Conservation (phyloP, 208 protist species). For the Trypanosoma avium region DNA sequence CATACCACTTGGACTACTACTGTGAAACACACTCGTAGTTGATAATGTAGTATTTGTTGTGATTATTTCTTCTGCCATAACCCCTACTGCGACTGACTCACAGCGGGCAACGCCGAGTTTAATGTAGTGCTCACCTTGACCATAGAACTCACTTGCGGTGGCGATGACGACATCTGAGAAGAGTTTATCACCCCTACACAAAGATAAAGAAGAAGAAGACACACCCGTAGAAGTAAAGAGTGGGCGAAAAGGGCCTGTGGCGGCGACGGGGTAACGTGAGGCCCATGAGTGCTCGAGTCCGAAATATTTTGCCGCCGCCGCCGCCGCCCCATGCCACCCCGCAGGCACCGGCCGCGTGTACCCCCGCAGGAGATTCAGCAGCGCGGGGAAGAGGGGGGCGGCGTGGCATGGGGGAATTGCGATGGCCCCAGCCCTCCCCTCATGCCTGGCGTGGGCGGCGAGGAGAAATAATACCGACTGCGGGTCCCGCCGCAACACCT, state of each 20-base stretch:
- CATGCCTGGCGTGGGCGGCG: conserved; percentile 1
- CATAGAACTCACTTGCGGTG: conserved; percentile 47
- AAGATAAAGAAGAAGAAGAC: too few relatives aligned
- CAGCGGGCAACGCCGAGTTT: conserved; percentile 52
- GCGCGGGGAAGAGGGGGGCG: conserved; percentile 40
- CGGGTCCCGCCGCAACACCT: conserved; percentile 48
- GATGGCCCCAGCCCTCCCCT: too few relatives aligned
- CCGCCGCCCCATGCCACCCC: conserved; percentile 39
- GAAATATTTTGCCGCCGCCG: conserved; percentile 52
- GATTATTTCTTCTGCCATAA: conserved; percentile 36
- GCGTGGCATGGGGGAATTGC: conserved; percentile 34
- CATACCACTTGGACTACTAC: too few relatives aligned
- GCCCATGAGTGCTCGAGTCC: conserved; percentile 50
- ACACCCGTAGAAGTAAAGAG: too few relatives aligned
- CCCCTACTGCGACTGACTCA: conserved; percentile 50
- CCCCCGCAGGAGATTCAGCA: conserved; percentile 68
- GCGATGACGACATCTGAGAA: conserved; percentile 45
- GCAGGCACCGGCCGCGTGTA: conserved; percentile 47
- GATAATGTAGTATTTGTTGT: too few relatives aligned
- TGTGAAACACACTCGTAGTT: too few relatives aligned
- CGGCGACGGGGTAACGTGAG: conserved; percentile 21
- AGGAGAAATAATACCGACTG: conserved; percentile 68
- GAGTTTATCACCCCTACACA: conserved; percentile 35
- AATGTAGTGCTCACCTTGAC: conserved; percentile 39
- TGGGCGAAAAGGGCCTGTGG: conserved; percentile 37